Evolutionary conservation across 1,139 yeast genomes (phyloP).

Genomic region (Sugiyamaella castrensis): DNA sequence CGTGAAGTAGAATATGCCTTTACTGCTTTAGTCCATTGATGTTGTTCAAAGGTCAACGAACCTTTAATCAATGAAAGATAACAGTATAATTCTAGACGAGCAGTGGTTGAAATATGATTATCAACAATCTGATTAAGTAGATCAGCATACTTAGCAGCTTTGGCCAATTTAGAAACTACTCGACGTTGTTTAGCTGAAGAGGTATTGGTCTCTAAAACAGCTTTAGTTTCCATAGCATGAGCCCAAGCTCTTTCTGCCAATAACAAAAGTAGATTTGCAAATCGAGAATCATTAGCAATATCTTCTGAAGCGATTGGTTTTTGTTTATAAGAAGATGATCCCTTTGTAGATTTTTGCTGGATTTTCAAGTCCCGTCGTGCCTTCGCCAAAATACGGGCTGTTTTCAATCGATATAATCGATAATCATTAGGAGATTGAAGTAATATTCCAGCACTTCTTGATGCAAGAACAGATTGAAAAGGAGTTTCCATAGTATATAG

Average conservation of each 20-base stretch:
- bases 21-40: conserved; percentile 56
- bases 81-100: conserved; percentile 53
- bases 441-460: conserved; percentile 33
- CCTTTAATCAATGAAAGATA: conserved; percentile 64
- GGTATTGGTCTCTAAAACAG: conserved; percentile 54
- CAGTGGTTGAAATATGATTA: conserved; percentile 32
- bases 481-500: conserved; percentile 25
- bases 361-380: conserved; percentile 57
- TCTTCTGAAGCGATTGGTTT: conserved; percentile 43
- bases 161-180: conserved; percentile 64
- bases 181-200: conserved; percentile 40
- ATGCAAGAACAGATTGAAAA: conserved; percentile 31
- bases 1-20: conserved; percentile 58
- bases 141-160: conserved; percentile 49
- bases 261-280: conserved; percentile 50
- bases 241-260: conserved; percentile 69
- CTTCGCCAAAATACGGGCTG: conserved; percentile 47
- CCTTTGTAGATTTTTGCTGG: conserved; percentile 50
- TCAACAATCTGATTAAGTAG: conserved; percentile 44
- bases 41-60: conserved; percentile 52
- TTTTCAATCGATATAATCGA: conserved; percentile 33
- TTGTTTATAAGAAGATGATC: conserved; percentile 39
- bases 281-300: conserved; percentile 46
- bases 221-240: conserved; percentile 62
- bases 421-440: conserved; percentile 45